Percentiles rank a stretch among this genome's conserved stretches.
Conservation (phyloP, 1,284 basidiomycete species). For the Cryptococcus floricola region DNA sequence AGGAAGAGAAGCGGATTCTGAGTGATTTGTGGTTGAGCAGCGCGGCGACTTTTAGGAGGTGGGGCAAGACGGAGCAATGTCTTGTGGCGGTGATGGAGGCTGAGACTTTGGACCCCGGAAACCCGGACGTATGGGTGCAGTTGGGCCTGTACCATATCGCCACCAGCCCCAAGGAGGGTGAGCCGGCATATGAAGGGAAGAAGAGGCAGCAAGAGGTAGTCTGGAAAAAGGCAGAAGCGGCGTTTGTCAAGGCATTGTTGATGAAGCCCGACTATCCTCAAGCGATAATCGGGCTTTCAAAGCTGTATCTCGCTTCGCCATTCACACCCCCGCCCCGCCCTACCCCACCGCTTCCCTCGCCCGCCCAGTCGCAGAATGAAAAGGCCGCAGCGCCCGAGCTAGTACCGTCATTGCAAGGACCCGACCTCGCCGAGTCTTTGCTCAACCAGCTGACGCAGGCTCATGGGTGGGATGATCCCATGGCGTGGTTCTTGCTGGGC, state of each 20-base stretch:
- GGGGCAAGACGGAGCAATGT: constrained; percentile 83
- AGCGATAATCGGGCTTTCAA: constrained; percentile 70
- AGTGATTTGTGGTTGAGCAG: constrained; percentile 90
- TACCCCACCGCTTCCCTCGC: not conserved
- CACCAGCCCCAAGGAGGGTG: constrained; percentile 46
- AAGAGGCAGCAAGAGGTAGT: not conserved
- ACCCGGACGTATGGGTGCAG: constrained; percentile 92
- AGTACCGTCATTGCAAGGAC: constrained; percentile 35
- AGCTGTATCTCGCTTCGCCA: constrained; percentile 60
- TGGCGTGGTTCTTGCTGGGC: constrained; percentile 86
- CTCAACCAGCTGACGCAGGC: constrained; percentile 51
- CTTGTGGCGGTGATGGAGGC: constrained; percentile 92
- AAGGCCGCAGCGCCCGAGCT: not conserved
- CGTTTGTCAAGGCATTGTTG: constrained; percentile 78
- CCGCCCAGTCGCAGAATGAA: not conserved
- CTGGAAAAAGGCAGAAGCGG: constrained; percentile 41
- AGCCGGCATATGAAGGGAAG: not conserved
- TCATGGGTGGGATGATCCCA: constrained; percentile 77
- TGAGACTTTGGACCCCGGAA: constrained; percentile 78
- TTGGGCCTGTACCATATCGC: constrained; percentile 69
- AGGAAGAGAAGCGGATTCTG: constrained; percentile 67
- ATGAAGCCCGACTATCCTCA: constrained; percentile 70
- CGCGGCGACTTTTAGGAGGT: constrained; percentile 85
- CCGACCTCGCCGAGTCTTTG: constrained; percentile 66
- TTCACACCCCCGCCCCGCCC: not conserved